phyloP scores from a whole-genome alignment of 768 basidiomycete species.

The Boletus subparvulus region DNA sequence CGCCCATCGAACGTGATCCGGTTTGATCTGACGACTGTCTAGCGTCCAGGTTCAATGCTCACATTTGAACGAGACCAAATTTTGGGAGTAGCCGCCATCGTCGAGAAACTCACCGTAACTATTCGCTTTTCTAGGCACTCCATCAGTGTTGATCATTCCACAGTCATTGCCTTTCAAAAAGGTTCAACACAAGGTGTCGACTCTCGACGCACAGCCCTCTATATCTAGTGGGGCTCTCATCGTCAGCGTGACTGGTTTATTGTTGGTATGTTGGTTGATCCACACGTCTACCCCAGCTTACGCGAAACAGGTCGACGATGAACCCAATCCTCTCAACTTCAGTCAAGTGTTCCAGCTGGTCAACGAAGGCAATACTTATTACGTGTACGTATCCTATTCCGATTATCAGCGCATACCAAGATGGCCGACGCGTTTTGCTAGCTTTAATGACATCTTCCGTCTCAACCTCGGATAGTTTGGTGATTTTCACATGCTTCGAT shows the following conservation, averaged over 20 bases:
- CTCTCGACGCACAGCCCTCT: constrained; percentile 88
- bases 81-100: constrained; percentile 54
- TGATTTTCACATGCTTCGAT: background rate
- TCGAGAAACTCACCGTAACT: constrained; percentile 71
- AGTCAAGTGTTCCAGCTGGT: constrained; percentile 93
- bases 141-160: background rate
- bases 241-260: constrained; percentile 84
- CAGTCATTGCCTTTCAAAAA: constrained; percentile 78
- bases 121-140: background rate
- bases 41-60: constrained; percentile 85
- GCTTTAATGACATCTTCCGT: constrained; percentile 90
- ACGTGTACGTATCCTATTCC: constrained; percentile 60
- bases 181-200: constrained; percentile 79
- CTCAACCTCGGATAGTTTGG: constrained; percentile 62
- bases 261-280: constrained; percentile 52
- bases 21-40: constrained; percentile 24
- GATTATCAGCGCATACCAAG: background rate
- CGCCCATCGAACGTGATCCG: constrained; percentile 37
- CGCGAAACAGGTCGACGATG: constrained; percentile 71
- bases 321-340: constrained; percentile 77
- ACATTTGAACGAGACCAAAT: constrained; percentile 69
- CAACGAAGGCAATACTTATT: constrained; percentile 71
- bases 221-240: constrained; percentile 52
- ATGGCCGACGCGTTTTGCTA: constrained; percentile 29
- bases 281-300: constrained; percentile 1